Conservation (phyloP, 1,139 yeast genomes). For the Yamadazyma sp. region DNA sequence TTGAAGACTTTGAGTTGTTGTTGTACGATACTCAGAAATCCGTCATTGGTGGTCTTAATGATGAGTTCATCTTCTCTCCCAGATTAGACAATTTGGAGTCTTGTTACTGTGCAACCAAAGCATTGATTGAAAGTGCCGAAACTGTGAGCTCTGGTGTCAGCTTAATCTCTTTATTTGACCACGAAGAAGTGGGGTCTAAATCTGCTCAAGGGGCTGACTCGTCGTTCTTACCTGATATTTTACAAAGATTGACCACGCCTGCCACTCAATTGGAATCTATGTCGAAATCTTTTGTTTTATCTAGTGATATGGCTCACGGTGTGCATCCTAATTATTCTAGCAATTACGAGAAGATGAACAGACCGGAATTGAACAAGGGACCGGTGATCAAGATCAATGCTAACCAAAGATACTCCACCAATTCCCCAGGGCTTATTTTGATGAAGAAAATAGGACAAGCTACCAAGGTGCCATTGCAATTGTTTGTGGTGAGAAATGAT, state of each 20-base stretch:
- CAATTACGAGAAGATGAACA: conserved; percentile 74
- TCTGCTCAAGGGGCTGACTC: conserved; percentile 98
- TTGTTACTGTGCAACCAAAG: conserved; percentile 76
- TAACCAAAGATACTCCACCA: conserved; percentile 92
- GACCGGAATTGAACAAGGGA: conserved; percentile 81
- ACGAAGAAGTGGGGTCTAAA: conserved; percentile 91
- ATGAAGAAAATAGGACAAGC: conserved; percentile 68
- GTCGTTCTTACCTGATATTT: conserved; percentile 76
- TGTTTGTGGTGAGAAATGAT: conserved; percentile 89
- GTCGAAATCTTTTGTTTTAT: conserved; percentile 82
- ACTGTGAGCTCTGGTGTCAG: conserved; percentile 53
- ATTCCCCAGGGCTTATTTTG: conserved; percentile 83
- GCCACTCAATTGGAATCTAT: conserved; percentile 57
- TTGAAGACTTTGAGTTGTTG: conserved; percentile 90
- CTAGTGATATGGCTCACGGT: conserved; percentile 97
- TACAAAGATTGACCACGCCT: conserved; percentile 59
- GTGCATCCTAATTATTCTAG: conserved; percentile 87
- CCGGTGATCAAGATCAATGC: conserved; percentile 95
- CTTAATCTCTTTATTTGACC: conserved; percentile 82
- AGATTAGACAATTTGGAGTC: conserved; percentile 89
- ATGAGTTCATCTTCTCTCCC: conserved; percentile 92
- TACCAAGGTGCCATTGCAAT: conserved; percentile 67
- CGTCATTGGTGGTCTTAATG: conserved; percentile 80
- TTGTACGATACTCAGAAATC: conserved; percentile 84
- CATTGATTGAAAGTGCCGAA: conserved; percentile 57